A percentile compares a stretch with the other conserved stretches of the same genome.
Conservation (phyloP, 225 moss, liverwort and hornwort genomes). For the Bryum argenteum region DNA sequence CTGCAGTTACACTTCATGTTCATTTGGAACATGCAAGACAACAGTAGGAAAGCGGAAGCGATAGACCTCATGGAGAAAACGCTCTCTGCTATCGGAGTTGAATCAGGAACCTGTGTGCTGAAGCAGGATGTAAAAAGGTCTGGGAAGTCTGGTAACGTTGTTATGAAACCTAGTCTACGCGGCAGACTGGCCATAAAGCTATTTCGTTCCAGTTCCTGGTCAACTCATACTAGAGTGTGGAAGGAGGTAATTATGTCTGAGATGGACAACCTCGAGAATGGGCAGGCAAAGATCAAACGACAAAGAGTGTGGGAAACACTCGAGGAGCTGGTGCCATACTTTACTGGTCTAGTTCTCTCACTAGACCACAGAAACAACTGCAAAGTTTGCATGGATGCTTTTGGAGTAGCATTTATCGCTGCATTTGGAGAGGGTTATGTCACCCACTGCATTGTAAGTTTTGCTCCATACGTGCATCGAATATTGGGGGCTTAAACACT, state of each 20-base stretch:
- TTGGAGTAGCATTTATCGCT: background rate
- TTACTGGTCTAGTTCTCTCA: background rate
- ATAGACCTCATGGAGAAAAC: background rate
- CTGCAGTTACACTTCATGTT: conserved; percentile 1
- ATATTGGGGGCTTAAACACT: no score
- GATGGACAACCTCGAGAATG: background rate
- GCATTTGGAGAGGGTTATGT: no score
- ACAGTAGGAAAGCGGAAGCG: background rate
- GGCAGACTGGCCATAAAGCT: background rate
- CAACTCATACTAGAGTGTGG: background rate
- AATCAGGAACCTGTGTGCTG: background rate
- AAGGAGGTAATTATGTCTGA: background rate
- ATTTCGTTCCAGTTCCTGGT: background rate
- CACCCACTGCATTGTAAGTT: no score
- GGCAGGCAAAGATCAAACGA: background rate
- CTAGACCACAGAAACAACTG: background rate
- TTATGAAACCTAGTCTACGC: background rate
- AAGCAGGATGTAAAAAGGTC: background rate
- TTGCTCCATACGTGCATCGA: no score
- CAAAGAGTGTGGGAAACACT: background rate
- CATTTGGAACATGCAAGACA: conserved; percentile 7
- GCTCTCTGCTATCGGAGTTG: background rate
- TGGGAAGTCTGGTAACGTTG: background rate
- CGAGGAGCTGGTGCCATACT: background rate
- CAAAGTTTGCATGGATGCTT: background rate